These are phyloP conservation scores for Hydnomerulius pinastri DNA, from an alignment of 768 basidiomycete species.

Conservation along the genomic window DNA sequence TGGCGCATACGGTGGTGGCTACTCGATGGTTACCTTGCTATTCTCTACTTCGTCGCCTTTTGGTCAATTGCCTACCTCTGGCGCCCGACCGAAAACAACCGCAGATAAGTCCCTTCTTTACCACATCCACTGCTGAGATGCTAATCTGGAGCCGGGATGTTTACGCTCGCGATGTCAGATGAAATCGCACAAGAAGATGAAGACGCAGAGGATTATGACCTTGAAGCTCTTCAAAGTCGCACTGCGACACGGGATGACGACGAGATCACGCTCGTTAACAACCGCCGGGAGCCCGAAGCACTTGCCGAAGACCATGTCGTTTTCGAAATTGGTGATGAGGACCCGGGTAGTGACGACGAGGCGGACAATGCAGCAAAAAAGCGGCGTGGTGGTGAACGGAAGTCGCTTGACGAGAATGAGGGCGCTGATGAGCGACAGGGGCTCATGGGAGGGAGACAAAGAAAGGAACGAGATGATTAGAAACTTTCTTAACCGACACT, in stretches of 20 bases:
- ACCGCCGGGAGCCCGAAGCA: slow-evolving; percentile 47
- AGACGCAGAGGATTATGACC: slow-evolving; percentile 91
- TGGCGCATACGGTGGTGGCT: slow-evolving; percentile 96
- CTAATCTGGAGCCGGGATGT: slow-evolving; percentile 36
- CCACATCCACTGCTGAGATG: slow-evolving; percentile 1
- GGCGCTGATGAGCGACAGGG: slow-evolving; percentile 62
- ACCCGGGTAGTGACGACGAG: slow-evolving; percentile 65
- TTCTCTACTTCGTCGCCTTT: slow-evolving; percentile 86
- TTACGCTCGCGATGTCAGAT: slow-evolving; percentile 90
- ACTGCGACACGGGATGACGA: slow-evolving; percentile 57
- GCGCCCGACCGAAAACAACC: slow-evolving; percentile 89
- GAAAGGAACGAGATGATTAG: slow-evolving; percentile 39
- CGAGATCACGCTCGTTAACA: slow-evolving; percentile 70
- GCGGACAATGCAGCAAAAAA: slow-evolving; percentile 52
- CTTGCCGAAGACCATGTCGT: slow-evolving; percentile 74
- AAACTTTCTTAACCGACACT: slow-evolving; percentile 5
- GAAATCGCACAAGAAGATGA: slow-evolving; percentile 94
- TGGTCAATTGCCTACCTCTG: slow-evolving; percentile 83
- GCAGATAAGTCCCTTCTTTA: slow-evolving; percentile 59
- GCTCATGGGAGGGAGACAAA: slow-evolving; percentile 50
- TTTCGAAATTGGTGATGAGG: slow-evolving; percentile 90
- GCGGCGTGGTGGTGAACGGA: slow-evolving; percentile 38
- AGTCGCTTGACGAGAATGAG: slow-evolving; percentile 50
- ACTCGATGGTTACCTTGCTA: slow-evolving; percentile 90
- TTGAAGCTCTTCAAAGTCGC: slow-evolving; percentile 70